phyloP scores from a whole-genome alignment of 2,329 filamentous ascomycete genomes.

The Dothideomycetidae sp. region DNA sequence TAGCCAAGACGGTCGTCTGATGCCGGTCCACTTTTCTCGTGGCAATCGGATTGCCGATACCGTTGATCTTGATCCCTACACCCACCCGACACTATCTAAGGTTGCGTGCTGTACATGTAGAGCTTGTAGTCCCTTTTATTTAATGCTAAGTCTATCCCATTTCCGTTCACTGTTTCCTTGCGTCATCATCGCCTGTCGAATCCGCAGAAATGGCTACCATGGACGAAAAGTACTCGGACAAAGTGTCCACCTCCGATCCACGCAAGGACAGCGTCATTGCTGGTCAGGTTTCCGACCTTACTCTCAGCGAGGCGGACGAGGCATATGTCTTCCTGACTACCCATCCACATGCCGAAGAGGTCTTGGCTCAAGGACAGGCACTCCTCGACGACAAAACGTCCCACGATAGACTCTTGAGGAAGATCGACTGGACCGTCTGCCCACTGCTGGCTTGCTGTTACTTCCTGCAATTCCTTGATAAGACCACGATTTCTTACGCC shows the following conservation, averaged over 20 bases:
- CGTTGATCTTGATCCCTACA: too few species aligned
- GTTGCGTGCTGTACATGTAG: too few species aligned
- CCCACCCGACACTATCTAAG: too few species aligned
- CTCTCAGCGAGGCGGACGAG: conserved; percentile 22
- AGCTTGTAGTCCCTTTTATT: not conserved
- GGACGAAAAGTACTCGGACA: conserved; percentile 1
- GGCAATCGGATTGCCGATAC: too few species aligned
- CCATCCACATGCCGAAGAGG: conserved; percentile 17
- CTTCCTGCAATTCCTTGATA: conserved; percentile 24
- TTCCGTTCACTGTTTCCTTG: not conserved
- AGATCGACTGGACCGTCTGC: conserved; percentile 18
- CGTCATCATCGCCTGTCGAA: not conserved
- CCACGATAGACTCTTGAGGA: conserved; percentile 12
- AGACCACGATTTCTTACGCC: conserved; percentile 22
- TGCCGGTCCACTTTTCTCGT: too few species aligned
- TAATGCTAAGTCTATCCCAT: not conserved
- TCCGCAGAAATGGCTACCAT: conserved; percentile 1
- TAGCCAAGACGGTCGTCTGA: too few species aligned
- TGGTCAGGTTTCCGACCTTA: conserved; percentile 4
- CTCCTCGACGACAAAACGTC: conserved; percentile 17
- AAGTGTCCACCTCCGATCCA: not conserved
- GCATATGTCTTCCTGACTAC: conserved; percentile 24
- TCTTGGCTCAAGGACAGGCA: conserved; percentile 18
- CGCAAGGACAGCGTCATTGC: not conserved
- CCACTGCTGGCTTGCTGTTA: conserved; percentile 13